Evolutionary conservation across 306 rosid genomes (phyloP).

Genomic region (Macrotyloma uniflorum): DNA sequence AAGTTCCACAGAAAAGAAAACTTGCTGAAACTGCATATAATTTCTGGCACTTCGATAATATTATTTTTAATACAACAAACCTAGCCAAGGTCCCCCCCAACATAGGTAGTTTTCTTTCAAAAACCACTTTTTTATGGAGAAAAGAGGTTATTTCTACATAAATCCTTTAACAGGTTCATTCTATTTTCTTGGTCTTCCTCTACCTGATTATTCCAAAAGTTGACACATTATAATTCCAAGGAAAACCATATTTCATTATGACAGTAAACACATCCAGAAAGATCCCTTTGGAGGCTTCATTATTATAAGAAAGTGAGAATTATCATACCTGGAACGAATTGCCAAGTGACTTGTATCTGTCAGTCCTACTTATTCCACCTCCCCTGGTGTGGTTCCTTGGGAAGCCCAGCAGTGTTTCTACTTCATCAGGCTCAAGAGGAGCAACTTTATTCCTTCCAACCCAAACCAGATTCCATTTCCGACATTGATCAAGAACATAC

Average conservation of each 20-base stretch:
- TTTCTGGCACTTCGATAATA: constrained; percentile 5
- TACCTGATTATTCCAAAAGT: neutral
- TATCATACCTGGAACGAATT: constrained; percentile 90
- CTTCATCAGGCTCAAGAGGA: constrained; percentile 93
- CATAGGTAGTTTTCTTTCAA: neutral
- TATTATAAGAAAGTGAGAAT: neutral
- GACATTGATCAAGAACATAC: constrained; percentile 71
- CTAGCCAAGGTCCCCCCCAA: neutral
- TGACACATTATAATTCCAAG: constrained; percentile 12
- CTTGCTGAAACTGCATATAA: constrained; percentile 2
- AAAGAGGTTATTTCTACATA: neutral
- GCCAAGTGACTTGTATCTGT: constrained; percentile 90
- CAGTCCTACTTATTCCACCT: constrained; percentile 96
- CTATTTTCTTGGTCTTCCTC: neutral
- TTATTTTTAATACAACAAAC: constrained; percentile 2
- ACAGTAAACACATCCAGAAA: neutral
- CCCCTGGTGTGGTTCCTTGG: constrained; percentile 97
- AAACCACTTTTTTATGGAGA: neutral
- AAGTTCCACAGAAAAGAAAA: neutral
- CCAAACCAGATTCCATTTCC: constrained; percentile 98
- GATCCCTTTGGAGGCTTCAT: neutral
- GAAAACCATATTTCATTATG: neutral
- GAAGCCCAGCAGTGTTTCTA: constrained; percentile 84
- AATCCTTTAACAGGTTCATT: constrained; percentile 6
- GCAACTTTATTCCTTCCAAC: constrained; percentile 97